phyloP scores from a whole-genome alignment of 139 green algal genomes.

The Closterium sp. region DNA sequence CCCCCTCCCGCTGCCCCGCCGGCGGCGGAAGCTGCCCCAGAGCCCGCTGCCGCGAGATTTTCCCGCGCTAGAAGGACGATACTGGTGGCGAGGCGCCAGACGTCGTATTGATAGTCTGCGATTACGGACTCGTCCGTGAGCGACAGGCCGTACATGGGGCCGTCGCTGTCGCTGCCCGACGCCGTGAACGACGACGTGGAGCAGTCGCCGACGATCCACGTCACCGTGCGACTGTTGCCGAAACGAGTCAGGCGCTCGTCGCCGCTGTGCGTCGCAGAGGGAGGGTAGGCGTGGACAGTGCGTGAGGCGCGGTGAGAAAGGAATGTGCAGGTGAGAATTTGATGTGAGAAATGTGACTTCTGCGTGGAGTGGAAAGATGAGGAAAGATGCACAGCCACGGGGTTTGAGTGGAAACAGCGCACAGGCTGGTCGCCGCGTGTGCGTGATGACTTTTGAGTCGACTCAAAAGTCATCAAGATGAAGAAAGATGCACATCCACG shows the following conservation, averaged over 20 bases:
- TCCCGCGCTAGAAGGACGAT: constrained; percentile 28
- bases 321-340: too few species aligned
- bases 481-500: too few species aligned
- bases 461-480: too few species aligned
- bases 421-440: too few species aligned
- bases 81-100: constrained; percentile 47
- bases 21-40: not conserved
- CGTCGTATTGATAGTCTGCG: constrained; percentile 48
- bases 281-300: not conserved
- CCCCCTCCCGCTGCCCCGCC: not conserved
- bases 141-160: constrained; percentile 44
- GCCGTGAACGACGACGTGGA: constrained; percentile 14
- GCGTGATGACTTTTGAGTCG: too few species aligned
- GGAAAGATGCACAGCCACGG: too few species aligned
- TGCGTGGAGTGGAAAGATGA: too few species aligned
- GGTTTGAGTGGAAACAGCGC: too few species aligned
- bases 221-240: constrained; percentile 25
- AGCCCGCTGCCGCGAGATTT: constrained; percentile 6
- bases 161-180: constrained; percentile 26
- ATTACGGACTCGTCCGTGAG: constrained; percentile 45
- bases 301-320: not conserved
- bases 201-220: constrained; percentile 46
- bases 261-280: constrained; percentile 1
- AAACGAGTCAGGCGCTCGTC: constrained; percentile 41
- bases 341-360: too few species aligned